These are phyloP conservation scores for Grigorovia jiainica DNA, from an alignment of 805 yeast species.

Conservation along the genomic window DNA sequence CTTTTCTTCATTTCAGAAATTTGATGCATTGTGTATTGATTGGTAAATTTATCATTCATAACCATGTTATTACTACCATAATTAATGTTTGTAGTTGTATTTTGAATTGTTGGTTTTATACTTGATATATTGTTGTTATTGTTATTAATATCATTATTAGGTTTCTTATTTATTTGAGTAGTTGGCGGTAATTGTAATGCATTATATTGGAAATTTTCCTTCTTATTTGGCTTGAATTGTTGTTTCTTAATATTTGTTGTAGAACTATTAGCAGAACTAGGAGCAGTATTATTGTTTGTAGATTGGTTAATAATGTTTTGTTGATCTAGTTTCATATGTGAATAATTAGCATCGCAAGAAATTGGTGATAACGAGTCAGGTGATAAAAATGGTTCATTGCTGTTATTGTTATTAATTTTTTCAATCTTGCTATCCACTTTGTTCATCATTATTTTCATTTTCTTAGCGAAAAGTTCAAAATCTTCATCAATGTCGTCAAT, in stretches of 20 bases:
- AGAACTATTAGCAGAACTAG: background rate
- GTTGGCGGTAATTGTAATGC: background rate
- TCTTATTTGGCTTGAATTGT: background rate
- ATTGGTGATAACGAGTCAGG: slow-evolving; percentile 31
- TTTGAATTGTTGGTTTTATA: too few species aligned
- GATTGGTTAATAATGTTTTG: background rate
- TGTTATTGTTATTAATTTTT: background rate
- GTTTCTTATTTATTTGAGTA: too few species aligned
- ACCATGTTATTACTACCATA: too few species aligned
- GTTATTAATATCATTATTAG: too few species aligned
- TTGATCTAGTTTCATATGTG: background rate
- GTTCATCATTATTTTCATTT: background rate
- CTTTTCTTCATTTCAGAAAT: slow-evolving; percentile 25
- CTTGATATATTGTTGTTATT: too few species aligned
- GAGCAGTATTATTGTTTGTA: background rate
- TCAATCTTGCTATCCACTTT: too few species aligned
- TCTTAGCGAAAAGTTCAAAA: background rate
- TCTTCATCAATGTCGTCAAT: background rate
- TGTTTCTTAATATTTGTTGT: background rate
- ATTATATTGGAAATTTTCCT: slow-evolving; percentile 1
- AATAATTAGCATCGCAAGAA: slow-evolving; percentile 6
- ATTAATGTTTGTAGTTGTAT: too few species aligned
- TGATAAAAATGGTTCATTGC: slow-evolving; percentile 15
- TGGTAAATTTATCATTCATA: slow-evolving; percentile 19
- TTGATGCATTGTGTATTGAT: slow-evolving; percentile 24